Evolutionary conservation across 805 yeast genomes (phyloP).

Genomic region (Priceomyces haplophilus): DNA sequence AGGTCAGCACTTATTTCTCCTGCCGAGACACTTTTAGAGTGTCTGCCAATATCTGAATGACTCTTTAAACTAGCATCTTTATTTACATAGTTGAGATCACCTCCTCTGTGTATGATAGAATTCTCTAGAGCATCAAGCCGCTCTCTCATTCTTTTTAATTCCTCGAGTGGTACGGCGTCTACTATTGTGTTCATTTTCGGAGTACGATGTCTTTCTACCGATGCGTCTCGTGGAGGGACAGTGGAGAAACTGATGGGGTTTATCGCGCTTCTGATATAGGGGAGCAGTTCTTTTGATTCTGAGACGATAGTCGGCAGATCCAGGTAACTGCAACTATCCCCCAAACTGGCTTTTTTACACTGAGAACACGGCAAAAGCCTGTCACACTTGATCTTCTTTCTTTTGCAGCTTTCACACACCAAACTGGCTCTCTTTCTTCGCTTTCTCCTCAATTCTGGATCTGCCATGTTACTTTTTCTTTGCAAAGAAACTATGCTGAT

Average conservation of each 20-base stretch:
- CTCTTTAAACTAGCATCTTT: too few species aligned
- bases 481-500: too few species aligned
- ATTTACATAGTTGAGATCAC: too few species aligned
- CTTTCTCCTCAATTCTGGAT: slow-evolving; percentile 4
- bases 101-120: neutral
- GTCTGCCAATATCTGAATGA: too few species aligned
- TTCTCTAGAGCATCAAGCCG: slow-evolving; percentile 17
- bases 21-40: too few species aligned
- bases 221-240: too few species aligned
- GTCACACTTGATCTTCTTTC: slow-evolving; percentile 34
- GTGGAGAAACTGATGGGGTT: slow-evolving; percentile 13
- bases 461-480: neutral
- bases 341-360: slow-evolving; percentile 27
- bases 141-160: slow-evolving; percentile 17
- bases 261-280: slow-evolving; percentile 19
- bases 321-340: slow-evolving; percentile 14
- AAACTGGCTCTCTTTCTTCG: slow-evolving; percentile 36
- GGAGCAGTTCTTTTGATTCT: slow-evolving; percentile 5
- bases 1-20: too few species aligned
- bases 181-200: too few species aligned
- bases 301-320: neutral
- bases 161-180: slow-evolving; percentile 10
- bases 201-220: too few species aligned
- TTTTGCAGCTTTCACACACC: slow-evolving; percentile 35
- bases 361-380: slow-evolving; percentile 34